Percentiles rank a stretch among this genome's conserved stretches.
Evolutionary conservation across 805 yeast genomes (phyloP).

Genomic region (Metschnikowia vanudenii): DNA sequence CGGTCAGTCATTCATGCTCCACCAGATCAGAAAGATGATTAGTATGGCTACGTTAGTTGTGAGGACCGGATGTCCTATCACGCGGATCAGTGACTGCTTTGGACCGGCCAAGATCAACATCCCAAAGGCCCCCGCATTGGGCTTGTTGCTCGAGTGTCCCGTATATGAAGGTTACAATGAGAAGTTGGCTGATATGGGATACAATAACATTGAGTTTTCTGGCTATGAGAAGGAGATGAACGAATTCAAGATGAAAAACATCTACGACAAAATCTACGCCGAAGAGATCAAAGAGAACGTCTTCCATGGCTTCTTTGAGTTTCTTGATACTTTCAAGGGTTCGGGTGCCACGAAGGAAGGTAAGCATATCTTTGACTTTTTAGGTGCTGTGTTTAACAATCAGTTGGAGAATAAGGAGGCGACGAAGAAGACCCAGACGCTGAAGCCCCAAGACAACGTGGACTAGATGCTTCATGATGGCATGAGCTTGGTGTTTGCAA

Average conservation of each 20-base stretch:
- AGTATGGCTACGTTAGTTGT: conserved; percentile 88
- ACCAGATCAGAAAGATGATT: conserved; percentile 97
- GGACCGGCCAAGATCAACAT: conserved; percentile 73
- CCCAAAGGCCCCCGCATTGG: conserved; percentile 97
- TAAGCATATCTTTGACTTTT: conserved; percentile 59
- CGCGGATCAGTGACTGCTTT: conserved; percentile 76
- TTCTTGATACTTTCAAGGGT: conserved; percentile 73
- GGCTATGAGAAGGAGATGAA: conserved; percentile 70
- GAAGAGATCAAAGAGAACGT: conserved; percentile 88
- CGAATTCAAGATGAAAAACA: conserved; percentile 79
- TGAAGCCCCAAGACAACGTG: conserved; percentile 10
- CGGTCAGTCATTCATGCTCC: conserved; percentile 97
- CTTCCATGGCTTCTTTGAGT: conserved; percentile 87
- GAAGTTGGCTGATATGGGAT: conserved; percentile 70
- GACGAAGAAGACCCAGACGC: conserved; percentile 6
- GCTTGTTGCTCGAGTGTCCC: conserved; percentile 85
- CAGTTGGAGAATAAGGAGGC: conserved; percentile 18
- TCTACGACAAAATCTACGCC: conserved; percentile 87
- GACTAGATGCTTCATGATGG: conserved; percentile 7
- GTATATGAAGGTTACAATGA: conserved; percentile 84
- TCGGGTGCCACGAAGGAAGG: conserved; percentile 29
- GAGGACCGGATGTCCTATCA: conserved; percentile 80
- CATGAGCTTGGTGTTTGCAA: no score
- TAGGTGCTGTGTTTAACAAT: conserved; percentile 42
- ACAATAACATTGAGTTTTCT: conserved; percentile 68